Percentiles rank a stretch among this genome's conserved stretches.
phyloP scores from a whole-genome alignment of 495 filamentous ascomycete genomes.

The Neurospora sp. region DNA sequence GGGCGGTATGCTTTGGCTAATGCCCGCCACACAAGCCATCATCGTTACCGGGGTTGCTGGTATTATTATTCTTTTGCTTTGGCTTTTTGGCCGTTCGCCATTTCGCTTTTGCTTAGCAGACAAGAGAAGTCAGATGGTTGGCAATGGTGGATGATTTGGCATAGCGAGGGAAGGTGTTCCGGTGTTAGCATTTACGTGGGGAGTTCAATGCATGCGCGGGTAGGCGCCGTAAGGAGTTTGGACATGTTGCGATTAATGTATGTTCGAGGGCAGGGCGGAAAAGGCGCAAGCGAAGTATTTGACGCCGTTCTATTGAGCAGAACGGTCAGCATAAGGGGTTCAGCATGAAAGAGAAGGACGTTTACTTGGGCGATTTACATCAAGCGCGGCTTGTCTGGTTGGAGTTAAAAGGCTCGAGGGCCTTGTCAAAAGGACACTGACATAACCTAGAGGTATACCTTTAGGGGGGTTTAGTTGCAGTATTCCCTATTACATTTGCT shows the following conservation, averaged over 20 bases:
- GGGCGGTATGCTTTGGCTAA: background rate
- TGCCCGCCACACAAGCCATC: no score
- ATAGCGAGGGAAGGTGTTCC: background rate
- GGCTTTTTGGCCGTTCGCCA: background rate
- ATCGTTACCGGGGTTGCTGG: background rate
- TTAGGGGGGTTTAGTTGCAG: background rate
- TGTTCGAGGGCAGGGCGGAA: background rate
- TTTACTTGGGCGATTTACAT: background rate
- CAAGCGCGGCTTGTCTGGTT: background rate
- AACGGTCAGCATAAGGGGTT: background rate
- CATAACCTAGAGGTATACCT: background rate
- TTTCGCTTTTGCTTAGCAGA: background rate
- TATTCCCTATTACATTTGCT: background rate
- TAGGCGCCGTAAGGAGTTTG: background rate
- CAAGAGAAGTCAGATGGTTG: background rate
- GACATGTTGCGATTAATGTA: background rate
- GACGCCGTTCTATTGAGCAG: background rate
- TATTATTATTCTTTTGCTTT: background rate
- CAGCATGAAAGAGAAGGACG: background rate
- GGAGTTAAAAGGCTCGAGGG: background rate
- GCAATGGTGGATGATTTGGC: background rate
- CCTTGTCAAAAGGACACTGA: background rate
- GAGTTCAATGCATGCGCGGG: background rate
- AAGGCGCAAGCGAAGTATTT: background rate
- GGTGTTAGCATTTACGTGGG: background rate